Evolutionary conservation across 305 asterid genomes (phyloP), one percentile per base, ranked within the genome.

Genomic region (Fraxinus latifolia): DNA sequence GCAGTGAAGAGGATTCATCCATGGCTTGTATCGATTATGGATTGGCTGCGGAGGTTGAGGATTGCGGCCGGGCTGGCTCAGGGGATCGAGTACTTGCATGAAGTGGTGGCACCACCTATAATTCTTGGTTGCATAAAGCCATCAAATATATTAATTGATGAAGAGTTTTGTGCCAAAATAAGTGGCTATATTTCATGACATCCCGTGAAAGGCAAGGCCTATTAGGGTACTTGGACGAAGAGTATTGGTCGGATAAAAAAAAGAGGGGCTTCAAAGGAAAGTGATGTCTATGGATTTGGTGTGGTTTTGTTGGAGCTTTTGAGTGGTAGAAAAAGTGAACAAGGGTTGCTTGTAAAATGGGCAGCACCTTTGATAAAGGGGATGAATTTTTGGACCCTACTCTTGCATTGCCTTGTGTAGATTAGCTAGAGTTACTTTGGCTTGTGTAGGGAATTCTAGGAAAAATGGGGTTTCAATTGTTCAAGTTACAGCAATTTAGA

Each of bases 111-210:
- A 12, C 97, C 95, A 33, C 87, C 90, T 14, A 81, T 92, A 19
- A 83, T 93, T 3, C 98, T 92, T 74, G 98, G 97, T 7, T 89
- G 98, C 31, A 85, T 93, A 8, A 95, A 95, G 89, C 93, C 97
- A 8, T 91, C 98, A 4, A 95, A 95, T 80, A 89, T 93, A 67
- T 29, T 93, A 39, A 77, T 92, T 1, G 95, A 95, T 65, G 93
- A 83, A 70, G 92, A 89, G 47, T 89, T 95, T 65, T 74, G 93
- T 33, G 95, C 90, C 0, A 88, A 89, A 67, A 0, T 95, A 14
- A 87, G 91, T 37, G 98, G 50, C 85, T 92, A 7, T 91, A 91
- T 7, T 91, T 91, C 17, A 70, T 93, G 86, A 95, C 91, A 25
- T 82, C 90, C 14, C 73, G 44, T 7, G 91, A 90, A 27, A 87